A percentile compares a stretch with the other conserved stretches of the same genome.
Conservation (phyloP, 345 rosid species). For the Lepidium aucheri region DNA sequence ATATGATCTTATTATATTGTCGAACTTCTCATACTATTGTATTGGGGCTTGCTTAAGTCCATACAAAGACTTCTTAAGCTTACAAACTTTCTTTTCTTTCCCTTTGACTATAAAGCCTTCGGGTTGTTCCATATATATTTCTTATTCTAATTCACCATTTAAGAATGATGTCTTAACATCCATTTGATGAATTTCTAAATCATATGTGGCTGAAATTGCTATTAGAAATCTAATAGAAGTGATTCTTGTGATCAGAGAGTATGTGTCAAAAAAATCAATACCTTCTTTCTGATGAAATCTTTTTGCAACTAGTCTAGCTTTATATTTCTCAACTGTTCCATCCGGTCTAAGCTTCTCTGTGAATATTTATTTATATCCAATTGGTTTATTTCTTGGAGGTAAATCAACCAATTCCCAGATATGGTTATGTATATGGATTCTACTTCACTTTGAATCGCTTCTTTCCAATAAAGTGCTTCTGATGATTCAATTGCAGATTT, state of each 20-base stretch:
- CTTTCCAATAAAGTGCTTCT: background rate
- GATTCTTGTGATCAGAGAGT: background rate
- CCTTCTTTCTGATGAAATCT: background rate
- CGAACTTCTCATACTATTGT: background rate
- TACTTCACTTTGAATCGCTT: background rate
- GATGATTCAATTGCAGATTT: background rate
- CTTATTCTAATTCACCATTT: background rate
- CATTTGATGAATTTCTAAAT: background rate
- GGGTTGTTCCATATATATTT: background rate
- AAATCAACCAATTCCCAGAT: background rate
- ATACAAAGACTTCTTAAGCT: background rate
- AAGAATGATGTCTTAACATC: background rate
- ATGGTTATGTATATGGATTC: background rate
- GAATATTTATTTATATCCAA: background rate
- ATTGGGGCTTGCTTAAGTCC: background rate
- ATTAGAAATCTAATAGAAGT: background rate
- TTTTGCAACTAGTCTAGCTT: background rate
- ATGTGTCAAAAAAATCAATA: background rate
- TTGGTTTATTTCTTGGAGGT: background rate
- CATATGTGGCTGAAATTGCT: background rate
- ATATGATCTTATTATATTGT: background rate
- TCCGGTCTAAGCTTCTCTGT: background rate
- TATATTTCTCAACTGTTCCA: background rate
- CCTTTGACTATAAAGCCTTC: background rate
- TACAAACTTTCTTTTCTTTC: background rate